Percentiles rank a stretch among this genome's conserved stretches.
Evolutionary conservation across 1,284 basidiomycete species (phyloP).

Genomic region (Cryptococcus jaspeensis): DNA sequence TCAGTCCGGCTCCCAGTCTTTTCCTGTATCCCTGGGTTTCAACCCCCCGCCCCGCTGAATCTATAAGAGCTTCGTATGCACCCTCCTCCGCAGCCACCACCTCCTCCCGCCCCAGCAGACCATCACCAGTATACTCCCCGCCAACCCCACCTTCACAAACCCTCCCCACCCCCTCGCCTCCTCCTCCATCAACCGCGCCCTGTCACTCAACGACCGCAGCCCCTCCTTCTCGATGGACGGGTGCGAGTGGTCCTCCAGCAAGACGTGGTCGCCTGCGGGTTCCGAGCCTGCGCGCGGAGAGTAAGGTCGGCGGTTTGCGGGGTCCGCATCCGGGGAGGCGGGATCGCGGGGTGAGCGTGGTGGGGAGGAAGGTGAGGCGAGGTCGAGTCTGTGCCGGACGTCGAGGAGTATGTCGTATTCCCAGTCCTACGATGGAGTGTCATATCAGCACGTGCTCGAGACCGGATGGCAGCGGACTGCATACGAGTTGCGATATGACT

Average conservation of each 20-base stretch:
- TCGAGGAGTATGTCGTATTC: slow-evolving; percentile 21
- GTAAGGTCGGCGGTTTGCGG: neutral
- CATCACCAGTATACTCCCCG: slow-evolving; percentile 3
- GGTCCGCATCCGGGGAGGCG: neutral
- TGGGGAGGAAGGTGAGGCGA: neutral
- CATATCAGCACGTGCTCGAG: neutral
- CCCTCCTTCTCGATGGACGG: slow-evolving; percentile 10
- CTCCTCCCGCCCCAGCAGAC: slow-evolving; percentile 4
- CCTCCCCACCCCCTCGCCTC: neutral
- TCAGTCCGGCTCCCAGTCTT: no score
- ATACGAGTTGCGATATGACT: no score
- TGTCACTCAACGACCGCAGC: slow-evolving; percentile 3
- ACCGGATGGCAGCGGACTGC: neutral
- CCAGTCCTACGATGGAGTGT: slow-evolving; percentile 12
- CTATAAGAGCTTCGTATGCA: slow-evolving; percentile 15
- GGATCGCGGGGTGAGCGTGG: no score
- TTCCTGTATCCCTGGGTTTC: no score
- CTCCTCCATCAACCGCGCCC: neutral
- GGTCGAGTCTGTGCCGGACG: slow-evolving; percentile 17
- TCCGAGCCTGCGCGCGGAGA: neutral
- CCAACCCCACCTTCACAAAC: slow-evolving; percentile 7
- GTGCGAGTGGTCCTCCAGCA: slow-evolving; percentile 15
- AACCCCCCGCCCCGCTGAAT: no score
- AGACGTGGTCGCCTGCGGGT: neutral
- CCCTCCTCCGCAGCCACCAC: slow-evolving; percentile 14